Base-by-base conservation (phyloP, 805 yeast species). In the Diddensiella caesifluorescens region DNA sequence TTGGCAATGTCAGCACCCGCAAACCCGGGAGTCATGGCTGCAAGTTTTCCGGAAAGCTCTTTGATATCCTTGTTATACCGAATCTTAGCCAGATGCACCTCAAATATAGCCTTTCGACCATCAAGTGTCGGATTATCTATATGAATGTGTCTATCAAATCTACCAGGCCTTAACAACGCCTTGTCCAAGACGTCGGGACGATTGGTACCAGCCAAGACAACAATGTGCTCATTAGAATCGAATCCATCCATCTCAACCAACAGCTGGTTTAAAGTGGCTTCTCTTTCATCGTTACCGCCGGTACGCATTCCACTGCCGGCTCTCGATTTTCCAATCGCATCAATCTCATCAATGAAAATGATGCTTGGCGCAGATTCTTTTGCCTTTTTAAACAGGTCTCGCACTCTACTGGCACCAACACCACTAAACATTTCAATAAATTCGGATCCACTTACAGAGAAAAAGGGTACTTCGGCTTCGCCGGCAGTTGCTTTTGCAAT, bases 401-500 rank as follows among this genome's bases (percentile, higher is more conserved):
- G 83, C 31, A 88, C 97, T 62, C 97, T 75, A 3, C 90, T 80
- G 3, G 96, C 95, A 67, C 96, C 96, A 20, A 88, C 95, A 66
- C 96, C 96, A 16, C 85, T 94, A 69, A 85, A 88, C 95, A 88
- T 88, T 63, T 88, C 95, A n/a, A 87, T 94, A 53, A 88, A 88
- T 61, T 88, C 96, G 10, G 95, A 86, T 54, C 95, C 96, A 1
- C 94, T 83, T 4, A 88, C 95, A 18, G 92, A 80, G 50, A 79
- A 79, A 61, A 88, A 88, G 20, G 97, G 95, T 39, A 88, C 97
- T 38, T 86, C 92, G 1, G 96, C 95, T 62, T 88, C 96, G 53
- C 97, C 96, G 2, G 96, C 97, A 20, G 96, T 88, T 9, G 96
- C 96, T 62, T 84, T 87, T 19, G 96, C 96, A 43, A 88, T 67